Evolutionary conservation across 2,329 filamentous ascomycete species (phyloP).

Genomic region (Byssoonygena ceratinophila): DNA sequence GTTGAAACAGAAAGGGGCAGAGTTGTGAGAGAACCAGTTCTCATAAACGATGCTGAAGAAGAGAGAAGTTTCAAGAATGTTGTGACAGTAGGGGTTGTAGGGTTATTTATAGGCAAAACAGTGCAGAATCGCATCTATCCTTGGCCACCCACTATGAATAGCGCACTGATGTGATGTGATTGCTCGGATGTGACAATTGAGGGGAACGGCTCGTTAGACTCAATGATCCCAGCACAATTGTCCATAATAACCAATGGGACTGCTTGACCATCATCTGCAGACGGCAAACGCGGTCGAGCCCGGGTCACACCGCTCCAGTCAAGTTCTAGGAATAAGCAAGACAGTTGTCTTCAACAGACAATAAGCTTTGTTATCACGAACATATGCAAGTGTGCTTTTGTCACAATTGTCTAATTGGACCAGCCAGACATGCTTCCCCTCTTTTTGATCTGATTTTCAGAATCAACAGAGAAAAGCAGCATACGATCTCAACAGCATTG

Average conservation of each 20-base stretch:
- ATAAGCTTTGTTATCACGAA: slow-evolving; percentile 1
- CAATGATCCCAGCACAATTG: not conserved
- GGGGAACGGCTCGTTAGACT: slow-evolving; percentile 6
- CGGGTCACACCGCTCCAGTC: slow-evolving; percentile 5
- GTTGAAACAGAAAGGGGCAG: slow-evolving; percentile 6
- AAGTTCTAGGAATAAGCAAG: not conserved
- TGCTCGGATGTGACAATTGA: slow-evolving; percentile 3
- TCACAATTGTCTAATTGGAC: not conserved
- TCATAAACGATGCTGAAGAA: slow-evolving; percentile 14
- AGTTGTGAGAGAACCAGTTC: slow-evolving; percentile 8
- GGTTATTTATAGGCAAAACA: slow-evolving; percentile 6
- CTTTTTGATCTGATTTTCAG: not conserved
- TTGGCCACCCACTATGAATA: not conserved
- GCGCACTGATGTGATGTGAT: not conserved
- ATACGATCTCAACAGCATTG: not conserved
- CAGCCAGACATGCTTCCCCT: not conserved
- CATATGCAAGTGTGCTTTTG: not conserved
- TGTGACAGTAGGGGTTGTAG: not conserved
- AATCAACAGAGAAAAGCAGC: no score
- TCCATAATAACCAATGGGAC: not conserved
- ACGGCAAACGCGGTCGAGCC: not conserved
- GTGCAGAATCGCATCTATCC: not conserved
- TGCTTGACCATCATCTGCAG: not conserved
- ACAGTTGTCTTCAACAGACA: not conserved
- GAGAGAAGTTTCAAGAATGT: not conserved